Percentiles rank a stretch among this genome's conserved stretches.
These are phyloP conservation scores for Hypoxylon rickii DNA, from an alignment of 495 filamentous ascomycete genomes.

Conservation along the genomic window DNA sequence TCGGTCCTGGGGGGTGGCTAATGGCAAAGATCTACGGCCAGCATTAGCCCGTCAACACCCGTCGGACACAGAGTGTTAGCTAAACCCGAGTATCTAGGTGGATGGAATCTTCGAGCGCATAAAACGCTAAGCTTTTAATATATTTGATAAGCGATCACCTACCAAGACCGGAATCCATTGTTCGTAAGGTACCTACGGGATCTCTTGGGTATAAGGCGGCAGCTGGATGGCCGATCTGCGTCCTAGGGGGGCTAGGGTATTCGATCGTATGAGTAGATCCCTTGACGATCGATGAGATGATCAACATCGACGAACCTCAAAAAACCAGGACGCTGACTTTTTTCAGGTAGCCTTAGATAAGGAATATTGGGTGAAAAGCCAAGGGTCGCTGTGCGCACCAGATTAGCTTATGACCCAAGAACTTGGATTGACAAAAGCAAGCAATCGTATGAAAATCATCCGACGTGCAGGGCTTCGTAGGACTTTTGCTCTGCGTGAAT, in stretches of 20 bases:
- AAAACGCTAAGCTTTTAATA: no score
- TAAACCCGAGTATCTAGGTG: neutral
- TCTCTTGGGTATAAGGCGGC: no score
- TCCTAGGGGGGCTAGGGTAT: neutral
- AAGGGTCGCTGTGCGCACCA: neutral
- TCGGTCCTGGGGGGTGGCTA: no score
- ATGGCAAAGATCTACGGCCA: no score
- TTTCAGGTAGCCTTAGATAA: neutral
- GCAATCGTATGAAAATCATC: constrained; percentile 11
- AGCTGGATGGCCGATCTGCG: neutral
- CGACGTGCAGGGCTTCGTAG: neutral
- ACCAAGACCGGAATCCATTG: no score
- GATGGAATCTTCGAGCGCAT: neutral
- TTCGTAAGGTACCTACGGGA: no score
- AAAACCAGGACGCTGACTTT: constrained; percentile 8
- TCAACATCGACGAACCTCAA: neutral
- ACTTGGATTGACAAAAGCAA: constrained; percentile 2
- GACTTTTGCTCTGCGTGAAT: neutral
- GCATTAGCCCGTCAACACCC: neutral
- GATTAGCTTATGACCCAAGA: neutral
- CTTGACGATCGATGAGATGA: constrained; percentile 3
- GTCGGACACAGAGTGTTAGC: neutral
- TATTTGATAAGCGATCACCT: no score
- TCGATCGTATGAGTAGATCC: neutral
- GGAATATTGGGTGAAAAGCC: constrained; percentile 10